Evolutionary conservation across 495 filamentous ascomycete genomes (phyloP), one percentile per base, ranked within the genome.

Genomic region (Neurospora hispaniola): DNA sequence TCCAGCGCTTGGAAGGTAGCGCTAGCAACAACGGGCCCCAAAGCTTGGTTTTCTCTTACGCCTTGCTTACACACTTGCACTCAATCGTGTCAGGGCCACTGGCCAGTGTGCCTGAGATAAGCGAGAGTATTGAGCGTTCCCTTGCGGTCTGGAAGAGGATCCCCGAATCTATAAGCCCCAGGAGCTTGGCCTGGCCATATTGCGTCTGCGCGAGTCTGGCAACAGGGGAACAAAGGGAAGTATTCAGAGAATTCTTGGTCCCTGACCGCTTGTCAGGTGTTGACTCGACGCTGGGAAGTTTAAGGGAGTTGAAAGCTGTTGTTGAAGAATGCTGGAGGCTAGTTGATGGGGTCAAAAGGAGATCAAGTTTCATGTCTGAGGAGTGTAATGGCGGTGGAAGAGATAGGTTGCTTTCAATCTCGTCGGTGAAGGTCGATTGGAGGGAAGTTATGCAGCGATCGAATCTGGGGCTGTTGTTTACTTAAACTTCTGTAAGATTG

Each of bases 261-360:
- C 54, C 6, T 62, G 35, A 43, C 31, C 35, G 40, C 35, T 18
- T 39, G 9, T 42, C 69, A 27, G 43, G 35, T 31, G 54, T 70
- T 42, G 69, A 42, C 69, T 42, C 69, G 69, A 42, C 69, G 4
- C 35, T 39, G 20, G 71, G 46, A 23, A 69, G 38, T 10, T 40
- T 72, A 38, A 18, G 18, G 14, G 71, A 72, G 12, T 42, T 72
- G 18, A 39, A 39, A 23, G 38, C 46, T 10, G n/a, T 72, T 20
- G 71, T 72, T 16, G 71, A 68, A 27, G 46, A 72, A 7, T 69
- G 71, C 46, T 72, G 71, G 71, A 69, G 31, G 20, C 48, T 35
- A 39, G 31, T 69, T 18, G 71, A 72, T 69, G 23, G 41, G 20
- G 23, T 42, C 5, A 39, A 4, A 14, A n/a, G 11, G 2, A 35